Base-by-base conservation (phyloP, 495 filamentous ascomycete species). In the Penicillium bialowiezense region DNA sequence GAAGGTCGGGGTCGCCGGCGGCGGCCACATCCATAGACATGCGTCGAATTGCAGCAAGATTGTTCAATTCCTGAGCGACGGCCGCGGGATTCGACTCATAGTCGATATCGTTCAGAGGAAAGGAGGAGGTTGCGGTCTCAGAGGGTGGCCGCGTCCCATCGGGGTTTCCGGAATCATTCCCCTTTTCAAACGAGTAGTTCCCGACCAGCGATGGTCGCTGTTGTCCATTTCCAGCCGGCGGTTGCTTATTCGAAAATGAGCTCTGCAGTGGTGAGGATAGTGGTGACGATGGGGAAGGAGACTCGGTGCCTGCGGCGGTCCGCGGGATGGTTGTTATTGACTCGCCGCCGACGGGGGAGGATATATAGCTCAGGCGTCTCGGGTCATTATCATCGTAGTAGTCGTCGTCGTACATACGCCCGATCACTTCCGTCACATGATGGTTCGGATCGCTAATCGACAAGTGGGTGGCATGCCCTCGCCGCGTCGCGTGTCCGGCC, bases 1-100 rank as follows among this genome's bases (percentile, higher is more conserved):
- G 90, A 44, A 99, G 75, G 66, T 99, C 93, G 4, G 93, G 93
- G 64, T 99, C 93, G 45, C 81, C 84, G n/a, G 86, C 82, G 33
- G 86, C 88, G 44, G 88, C 87, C 12, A 95, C 93, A 68, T 97
- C 91, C 95, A 99, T 97, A 13, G 93, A 97, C 89, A 99, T 92
- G 48, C 93, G 86, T 52, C 93, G 84, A 49, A 99, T 81, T 10
- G 95, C 93, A 59, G 96, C 91, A 42, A 99, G 70, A 62, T 97
- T 99, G 68, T 86, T 95, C 37, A 97, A 71, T 71, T 99, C 93
- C 63, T 97, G 90, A 24, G 89, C 90, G 14, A 99, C 90, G 50
- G 91, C 92, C 40, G 87, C 89, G 10, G 95, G 87, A 58, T 92
- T 84, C 12, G 88, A 90, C 67, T 90, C 87, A 63, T 91, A 91